Conservation (phyloP, 2,329 filamentous ascomycete species). For the Cercospora sp. region DNA sequence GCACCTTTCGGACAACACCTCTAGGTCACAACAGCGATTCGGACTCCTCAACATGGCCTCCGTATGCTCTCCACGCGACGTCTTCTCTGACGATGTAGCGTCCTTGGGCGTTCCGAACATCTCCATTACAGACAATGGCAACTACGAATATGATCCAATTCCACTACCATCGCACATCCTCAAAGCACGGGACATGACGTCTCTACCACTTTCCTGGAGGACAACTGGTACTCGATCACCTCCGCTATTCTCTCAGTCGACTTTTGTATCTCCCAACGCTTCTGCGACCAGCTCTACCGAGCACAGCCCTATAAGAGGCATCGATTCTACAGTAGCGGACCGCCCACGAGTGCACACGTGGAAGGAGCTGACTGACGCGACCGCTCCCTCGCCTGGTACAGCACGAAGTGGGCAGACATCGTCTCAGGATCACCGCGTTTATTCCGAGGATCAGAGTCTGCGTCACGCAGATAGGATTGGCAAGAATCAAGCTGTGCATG, state of each 20-base stretch:
- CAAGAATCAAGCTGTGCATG: slow-evolving; percentile 24
- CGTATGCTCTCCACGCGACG: not conserved
- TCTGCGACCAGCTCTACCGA: slow-evolving; percentile 1
- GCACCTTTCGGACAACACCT: slow-evolving; percentile 4
- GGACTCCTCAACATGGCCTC: not conserved
- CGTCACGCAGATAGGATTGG: slow-evolving; percentile 24
- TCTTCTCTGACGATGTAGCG: not conserved
- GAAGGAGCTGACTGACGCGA: slow-evolving; percentile 1
- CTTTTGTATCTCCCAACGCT: slow-evolving; percentile 8
- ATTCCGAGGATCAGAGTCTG: slow-evolving; percentile 15
- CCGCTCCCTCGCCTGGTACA: not conserved
- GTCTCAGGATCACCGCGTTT: not conserved
- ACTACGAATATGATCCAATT: slow-evolving; percentile 4
- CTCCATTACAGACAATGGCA: not conserved
- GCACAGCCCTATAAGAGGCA: not conserved
- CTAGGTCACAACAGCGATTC: slow-evolving; percentile 4
- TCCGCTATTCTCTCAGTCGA: slow-evolving; percentile 18
- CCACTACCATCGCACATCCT: slow-evolving; percentile 22
- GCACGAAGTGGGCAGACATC: not conserved
- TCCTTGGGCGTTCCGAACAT: not conserved
- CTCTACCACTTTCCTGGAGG: not conserved
- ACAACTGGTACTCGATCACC: slow-evolving; percentile 8
- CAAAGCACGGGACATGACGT: slow-evolving; percentile 15
- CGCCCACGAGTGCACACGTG: not conserved
- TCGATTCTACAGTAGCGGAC: not conserved